These are phyloP conservation scores for Diplotaxis tenuifolia DNA, from an alignment of 345 rosid species.

Conservation along the genomic window DNA sequence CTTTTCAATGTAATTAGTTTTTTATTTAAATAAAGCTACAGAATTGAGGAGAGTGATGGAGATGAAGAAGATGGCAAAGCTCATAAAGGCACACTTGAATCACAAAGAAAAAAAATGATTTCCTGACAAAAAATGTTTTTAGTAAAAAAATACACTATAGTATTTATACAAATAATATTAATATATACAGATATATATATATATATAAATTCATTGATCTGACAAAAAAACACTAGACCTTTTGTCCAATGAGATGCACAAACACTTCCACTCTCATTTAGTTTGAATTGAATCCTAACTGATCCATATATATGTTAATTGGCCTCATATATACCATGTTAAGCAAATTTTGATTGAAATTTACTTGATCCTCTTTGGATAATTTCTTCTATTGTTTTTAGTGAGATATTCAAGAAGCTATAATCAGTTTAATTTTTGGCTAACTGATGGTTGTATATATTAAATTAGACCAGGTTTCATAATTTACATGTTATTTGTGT, in stretches of 20 bases:
- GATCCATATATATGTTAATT: neutral
- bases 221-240: neutral
- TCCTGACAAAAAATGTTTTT: neutral
- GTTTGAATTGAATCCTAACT: conserved; percentile 3
- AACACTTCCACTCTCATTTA: neutral
- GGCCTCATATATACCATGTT: neutral
- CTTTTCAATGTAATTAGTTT: neutral
- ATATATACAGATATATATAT: conserved; percentile 9
- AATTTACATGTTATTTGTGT: conserved; percentile 4
- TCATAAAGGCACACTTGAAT: conserved; percentile 9
- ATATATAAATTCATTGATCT: conserved; percentile 9
- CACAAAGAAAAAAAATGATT: neutral
- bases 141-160: neutral
- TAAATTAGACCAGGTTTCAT: neutral
- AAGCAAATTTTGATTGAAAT: neutral
- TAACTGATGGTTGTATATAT: neutral
- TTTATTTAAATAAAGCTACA: neutral
- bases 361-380: neutral
- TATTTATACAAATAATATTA: neutral
- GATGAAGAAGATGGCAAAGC: neutral
- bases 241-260: conserved; percentile 1
- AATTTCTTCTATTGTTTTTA: neutral
- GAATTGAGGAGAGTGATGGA: conserved; percentile 9
- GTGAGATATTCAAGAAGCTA: neutral
- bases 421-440: neutral